Percentiles rank a stretch among this genome's conserved stretches.
These are phyloP conservation scores for Garcia nutans DNA, from an alignment of 345 rosid genomes.

Conservation along the genomic window DNA sequence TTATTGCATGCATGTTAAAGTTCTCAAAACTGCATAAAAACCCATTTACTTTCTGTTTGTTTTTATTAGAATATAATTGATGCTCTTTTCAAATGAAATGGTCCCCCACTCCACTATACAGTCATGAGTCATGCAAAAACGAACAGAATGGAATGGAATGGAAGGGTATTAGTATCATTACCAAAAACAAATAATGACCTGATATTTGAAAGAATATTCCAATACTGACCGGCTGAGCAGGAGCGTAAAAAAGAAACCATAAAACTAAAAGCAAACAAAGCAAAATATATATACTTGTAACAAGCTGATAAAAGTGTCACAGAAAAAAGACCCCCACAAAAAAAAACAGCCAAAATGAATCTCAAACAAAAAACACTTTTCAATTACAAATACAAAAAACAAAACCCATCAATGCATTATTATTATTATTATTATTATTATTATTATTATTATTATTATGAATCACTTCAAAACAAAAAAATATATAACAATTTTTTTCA, in stretches of 20 bases:
- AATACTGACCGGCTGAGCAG: constrained; percentile 2
- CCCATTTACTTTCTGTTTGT: constrained; percentile 3
- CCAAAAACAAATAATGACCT: constrained; percentile 31
- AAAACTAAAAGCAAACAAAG: constrained; percentile 1
- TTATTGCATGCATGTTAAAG: not conserved
- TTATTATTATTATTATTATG: too few relatives aligned
- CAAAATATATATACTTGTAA: not conserved
- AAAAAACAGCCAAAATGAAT: constrained; percentile 22
- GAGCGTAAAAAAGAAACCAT: not conserved
- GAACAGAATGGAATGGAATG: not conserved
- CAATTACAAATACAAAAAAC: constrained; percentile 19
- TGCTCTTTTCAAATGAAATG: constrained; percentile 13
- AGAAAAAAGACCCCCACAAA: not conserved
- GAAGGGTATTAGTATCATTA: not conserved
- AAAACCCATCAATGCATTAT: constrained; percentile 22
- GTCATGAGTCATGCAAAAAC: not conserved
- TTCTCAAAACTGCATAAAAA: not conserved
- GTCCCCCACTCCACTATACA: constrained; percentile 11
- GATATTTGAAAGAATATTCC: constrained; percentile 27
- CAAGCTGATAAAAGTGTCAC: not conserved
- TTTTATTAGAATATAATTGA: not conserved
- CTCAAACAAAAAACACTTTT: constrained; percentile 39
- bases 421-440: not conserved
- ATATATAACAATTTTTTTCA: too few relatives aligned
- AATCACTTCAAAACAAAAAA: too few relatives aligned